A percentile compares a stretch with the other conserved stretches of the same genome.
These are phyloP conservation scores for Sambucus nigra DNA, from an alignment of 129 eudicot genomes.

Conservation along the genomic window DNA sequence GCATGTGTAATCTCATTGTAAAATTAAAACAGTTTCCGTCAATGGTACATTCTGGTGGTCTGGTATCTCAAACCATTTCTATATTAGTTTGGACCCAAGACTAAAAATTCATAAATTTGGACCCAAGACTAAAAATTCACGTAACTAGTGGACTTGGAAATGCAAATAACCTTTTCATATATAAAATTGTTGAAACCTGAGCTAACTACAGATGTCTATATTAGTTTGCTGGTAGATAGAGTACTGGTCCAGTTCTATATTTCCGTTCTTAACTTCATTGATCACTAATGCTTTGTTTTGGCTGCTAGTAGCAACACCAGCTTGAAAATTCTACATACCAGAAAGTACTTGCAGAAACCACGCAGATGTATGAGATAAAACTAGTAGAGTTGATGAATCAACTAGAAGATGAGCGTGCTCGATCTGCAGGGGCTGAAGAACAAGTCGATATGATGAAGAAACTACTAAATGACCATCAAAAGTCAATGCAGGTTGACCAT, in stretches of 20 bases:
- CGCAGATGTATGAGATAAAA: slow-evolving; percentile 86
- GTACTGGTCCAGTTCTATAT: neutral
- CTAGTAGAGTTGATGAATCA: slow-evolving; percentile 63
- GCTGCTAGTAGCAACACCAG: slow-evolving; percentile 58
- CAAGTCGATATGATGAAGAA: slow-evolving; percentile 48
- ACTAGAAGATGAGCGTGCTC: slow-evolving; percentile 42
- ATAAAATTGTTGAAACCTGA: neutral
- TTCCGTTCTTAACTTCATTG: neutral
- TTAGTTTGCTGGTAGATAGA: neutral
- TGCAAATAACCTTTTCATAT: neutral
- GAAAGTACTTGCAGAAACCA: slow-evolving; percentile 75
- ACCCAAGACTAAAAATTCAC: no score
- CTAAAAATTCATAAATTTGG: no score
- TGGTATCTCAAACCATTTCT: neutral
- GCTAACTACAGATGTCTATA: neutral
- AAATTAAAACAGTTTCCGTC: neutral
- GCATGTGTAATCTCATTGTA: neutral
- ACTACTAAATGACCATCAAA: slow-evolving; percentile 40
- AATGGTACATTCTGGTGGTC: neutral
- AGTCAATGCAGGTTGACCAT: slow-evolving; percentile 45
- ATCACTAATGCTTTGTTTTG: slow-evolving; percentile 37
- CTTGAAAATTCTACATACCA: slow-evolving; percentile 63
- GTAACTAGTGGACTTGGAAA: no score
- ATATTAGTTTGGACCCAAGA: no score
- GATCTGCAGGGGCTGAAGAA: slow-evolving; percentile 35